Evolutionary conservation across 805 yeast species (phyloP).

Genomic region (Metschnikowia arizonensis): DNA sequence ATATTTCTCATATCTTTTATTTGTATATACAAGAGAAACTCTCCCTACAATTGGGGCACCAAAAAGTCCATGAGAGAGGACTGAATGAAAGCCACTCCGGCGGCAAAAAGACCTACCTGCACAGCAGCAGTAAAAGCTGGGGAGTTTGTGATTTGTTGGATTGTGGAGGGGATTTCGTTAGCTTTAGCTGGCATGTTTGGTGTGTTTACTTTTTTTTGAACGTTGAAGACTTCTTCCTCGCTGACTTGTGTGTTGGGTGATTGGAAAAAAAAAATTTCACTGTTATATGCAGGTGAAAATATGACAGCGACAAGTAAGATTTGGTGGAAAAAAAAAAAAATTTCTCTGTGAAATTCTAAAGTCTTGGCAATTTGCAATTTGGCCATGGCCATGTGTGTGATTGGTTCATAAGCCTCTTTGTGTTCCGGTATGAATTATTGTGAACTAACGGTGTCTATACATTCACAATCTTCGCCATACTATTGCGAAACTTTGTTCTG

Average conservation of each 20-base stretch:
- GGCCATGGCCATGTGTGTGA: no score
- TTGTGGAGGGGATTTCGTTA: conserved; percentile 22
- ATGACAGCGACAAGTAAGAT: no score
- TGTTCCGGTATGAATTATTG: no score
- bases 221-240: neutral
- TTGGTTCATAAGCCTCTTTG: no score
- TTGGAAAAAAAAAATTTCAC: conserved; percentile 14
- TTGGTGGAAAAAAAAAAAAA: no score
- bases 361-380: no score
- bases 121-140: conserved; percentile 65
- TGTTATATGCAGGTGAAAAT: conserved; percentile 11
- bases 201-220: no score
- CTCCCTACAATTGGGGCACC: conserved; percentile 60
- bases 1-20: no score
- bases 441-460: no score
- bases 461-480: no score
- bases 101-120: conserved; percentile 59
- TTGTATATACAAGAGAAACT: conserved; percentile 11
- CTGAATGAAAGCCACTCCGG: conserved; percentile 74
- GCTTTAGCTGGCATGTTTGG: conserved; percentile 17
- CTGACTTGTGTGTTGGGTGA: neutral
- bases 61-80: conserved; percentile 77
- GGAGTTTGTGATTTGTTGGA: conserved; percentile 53
- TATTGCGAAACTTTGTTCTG: no score
- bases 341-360: no score